Evolutionary conservation across 75 land plant species (phyloP).

Genomic region (Azolla pinnata): DNA sequence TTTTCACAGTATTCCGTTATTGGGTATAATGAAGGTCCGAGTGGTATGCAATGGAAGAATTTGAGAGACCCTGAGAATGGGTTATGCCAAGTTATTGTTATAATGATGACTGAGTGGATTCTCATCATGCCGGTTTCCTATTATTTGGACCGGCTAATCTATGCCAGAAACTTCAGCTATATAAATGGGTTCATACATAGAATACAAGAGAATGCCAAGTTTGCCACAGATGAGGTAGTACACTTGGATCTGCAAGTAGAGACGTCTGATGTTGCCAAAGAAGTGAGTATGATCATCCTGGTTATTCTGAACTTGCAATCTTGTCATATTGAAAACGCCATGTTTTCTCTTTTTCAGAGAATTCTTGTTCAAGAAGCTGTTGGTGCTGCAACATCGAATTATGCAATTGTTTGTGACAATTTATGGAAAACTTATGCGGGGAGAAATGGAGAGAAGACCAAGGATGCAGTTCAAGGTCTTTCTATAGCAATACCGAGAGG

Average conservation of each 20-base stretch:
- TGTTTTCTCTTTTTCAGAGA: slow-evolving; percentile 3
- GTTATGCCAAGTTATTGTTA: slow-evolving; percentile 5
- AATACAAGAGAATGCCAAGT: too few relatives aligned
- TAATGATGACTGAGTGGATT: slow-evolving; percentile 9
- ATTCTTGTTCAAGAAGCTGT: background rate
- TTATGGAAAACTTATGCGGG: slow-evolving; percentile 28
- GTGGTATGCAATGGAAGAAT: slow-evolving; percentile 17
- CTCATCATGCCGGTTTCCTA: slow-evolving; percentile 6
- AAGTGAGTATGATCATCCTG: background rate
- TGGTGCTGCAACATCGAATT: background rate
- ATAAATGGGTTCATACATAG: too few relatives aligned
- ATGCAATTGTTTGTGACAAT: slow-evolving; percentile 30
- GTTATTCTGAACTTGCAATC: too few relatives aligned
- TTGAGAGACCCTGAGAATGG: slow-evolving; percentile 12
- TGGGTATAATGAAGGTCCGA: slow-evolving; percentile 8
- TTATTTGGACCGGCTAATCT: slow-evolving; percentile 3
- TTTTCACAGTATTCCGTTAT: slow-evolving; percentile 12
- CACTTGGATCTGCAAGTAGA: background rate
- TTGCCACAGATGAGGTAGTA: too few relatives aligned
- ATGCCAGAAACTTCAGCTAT: too few relatives aligned
- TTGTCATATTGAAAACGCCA: too few relatives aligned
- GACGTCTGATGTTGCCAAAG: slow-evolving; percentile 5
- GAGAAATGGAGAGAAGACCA: slow-evolving; percentile 25
- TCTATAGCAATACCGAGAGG: slow-evolving; percentile 31
- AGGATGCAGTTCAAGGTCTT: slow-evolving; percentile 30